Conservation (phyloP, 352 stramenopile genomes). For the Globisporangium megalacanthum region DNA sequence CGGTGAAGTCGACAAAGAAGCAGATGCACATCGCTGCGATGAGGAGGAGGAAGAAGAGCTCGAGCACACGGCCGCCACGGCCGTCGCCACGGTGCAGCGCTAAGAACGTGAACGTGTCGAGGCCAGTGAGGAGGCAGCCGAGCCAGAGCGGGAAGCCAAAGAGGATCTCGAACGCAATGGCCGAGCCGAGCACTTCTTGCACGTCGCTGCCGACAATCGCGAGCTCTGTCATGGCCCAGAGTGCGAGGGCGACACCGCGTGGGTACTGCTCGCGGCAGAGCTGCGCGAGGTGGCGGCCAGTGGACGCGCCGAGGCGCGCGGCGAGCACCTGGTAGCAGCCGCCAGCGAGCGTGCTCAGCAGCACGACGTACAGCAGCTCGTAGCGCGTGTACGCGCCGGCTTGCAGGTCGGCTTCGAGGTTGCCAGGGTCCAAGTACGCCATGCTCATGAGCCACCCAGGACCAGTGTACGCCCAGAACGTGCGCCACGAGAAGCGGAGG, state of each 20-base stretch:
- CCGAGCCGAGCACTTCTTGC: conserved; percentile 89
- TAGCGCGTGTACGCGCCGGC: conserved; percentile 88
- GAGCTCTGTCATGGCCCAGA: conserved; percentile 93
- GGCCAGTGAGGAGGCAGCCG: conserved; percentile 80
- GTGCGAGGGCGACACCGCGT: conserved; percentile 58
- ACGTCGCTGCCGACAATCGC: conserved; percentile 88
- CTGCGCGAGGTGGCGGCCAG: conserved; percentile 88
- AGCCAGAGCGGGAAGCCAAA: conserved; percentile 88
- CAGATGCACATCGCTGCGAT: conserved; percentile 93
- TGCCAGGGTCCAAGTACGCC: conserved; percentile 94
- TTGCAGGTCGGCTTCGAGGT: conserved; percentile 95
- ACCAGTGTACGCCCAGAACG: conserved; percentile 77
- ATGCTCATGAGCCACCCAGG: conserved; percentile 92
- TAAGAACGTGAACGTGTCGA: conserved; percentile 95
- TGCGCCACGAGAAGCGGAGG: conserved; percentile 28
- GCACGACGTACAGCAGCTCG: conserved; percentile 91
- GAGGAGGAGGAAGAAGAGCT: conserved; percentile 90
- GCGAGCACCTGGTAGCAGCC: conserved; percentile 94
- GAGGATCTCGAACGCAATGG: conserved; percentile 89
- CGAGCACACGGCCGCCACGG: conserved; percentile 91
- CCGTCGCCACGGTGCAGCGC: conserved; percentile 58
- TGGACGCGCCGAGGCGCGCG: conserved; percentile 89
- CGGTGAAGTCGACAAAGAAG: conserved; percentile 87
- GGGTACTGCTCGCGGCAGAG: conserved; percentile 81
- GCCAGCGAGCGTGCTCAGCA: conserved; percentile 85